Evolutionary conservation across 2,329 filamentous ascomycete genomes (phyloP).

Genomic region (Aspergillus melleus): DNA sequence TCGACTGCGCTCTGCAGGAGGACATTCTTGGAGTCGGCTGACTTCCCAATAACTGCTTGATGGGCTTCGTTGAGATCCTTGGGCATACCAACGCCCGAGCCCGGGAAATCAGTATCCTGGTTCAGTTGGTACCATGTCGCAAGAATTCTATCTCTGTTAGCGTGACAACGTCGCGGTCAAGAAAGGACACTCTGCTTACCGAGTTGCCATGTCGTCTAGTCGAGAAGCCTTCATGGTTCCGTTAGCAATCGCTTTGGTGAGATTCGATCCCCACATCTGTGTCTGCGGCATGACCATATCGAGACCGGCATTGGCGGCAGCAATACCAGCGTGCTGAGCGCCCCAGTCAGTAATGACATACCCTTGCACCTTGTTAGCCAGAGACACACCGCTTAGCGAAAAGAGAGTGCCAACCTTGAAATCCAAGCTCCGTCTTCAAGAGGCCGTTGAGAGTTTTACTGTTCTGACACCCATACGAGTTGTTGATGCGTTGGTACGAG

Average conservation of each 20-base stretch:
- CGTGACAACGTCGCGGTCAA: too few species aligned
- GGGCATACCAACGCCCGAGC: conserved; percentile 27
- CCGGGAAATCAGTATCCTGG: conserved; percentile 19
- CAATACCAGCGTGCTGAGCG: conserved; percentile 62
- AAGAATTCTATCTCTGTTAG: conserved; percentile 34
- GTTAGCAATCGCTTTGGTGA: conserved; percentile 61
- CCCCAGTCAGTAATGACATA: conserved; percentile 79
- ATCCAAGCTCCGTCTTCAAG: conserved; percentile 76
- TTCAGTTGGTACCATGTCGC: conserved; percentile 46
- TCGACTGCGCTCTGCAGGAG: conserved; percentile 53
- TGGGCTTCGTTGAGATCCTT: conserved; percentile 13
- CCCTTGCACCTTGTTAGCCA: conserved; percentile 48
- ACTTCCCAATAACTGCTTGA: conserved; percentile 51
- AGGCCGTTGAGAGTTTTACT: conserved; percentile 73
- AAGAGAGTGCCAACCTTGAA: conserved; percentile 44
- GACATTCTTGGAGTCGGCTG: conserved; percentile 24
- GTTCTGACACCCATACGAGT: conserved; percentile 78
- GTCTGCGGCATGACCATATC: conserved; percentile 27
- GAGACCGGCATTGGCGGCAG: conserved; percentile 24
- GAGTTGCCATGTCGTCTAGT: conserved; percentile 62
- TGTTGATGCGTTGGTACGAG: conserved; percentile 65
- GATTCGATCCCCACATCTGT: conserved; percentile 28
- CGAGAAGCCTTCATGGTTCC: conserved; percentile 56
- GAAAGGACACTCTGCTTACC: conserved; percentile 13
- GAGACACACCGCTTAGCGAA: background rate